phyloP scores from a whole-genome alignment of 2,329 filamentous ascomycete species.

The Epichloe aotearoae region DNA sequence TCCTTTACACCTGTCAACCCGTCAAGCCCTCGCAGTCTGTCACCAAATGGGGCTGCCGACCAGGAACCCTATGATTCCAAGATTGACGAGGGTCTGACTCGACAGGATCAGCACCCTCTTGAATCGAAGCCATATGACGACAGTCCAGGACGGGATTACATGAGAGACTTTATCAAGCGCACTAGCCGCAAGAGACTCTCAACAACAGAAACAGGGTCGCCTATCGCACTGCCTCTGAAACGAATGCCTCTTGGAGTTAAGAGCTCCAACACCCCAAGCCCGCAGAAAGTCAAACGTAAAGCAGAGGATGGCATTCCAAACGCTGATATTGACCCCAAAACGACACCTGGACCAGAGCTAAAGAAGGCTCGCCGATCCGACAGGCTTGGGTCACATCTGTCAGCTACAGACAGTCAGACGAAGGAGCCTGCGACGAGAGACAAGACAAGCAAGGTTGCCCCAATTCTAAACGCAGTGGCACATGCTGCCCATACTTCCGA shows the following conservation, averaged over 20 bases:
- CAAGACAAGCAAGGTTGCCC: neutral
- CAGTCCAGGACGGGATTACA: slow-evolving; percentile 21
- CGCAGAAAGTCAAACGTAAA: slow-evolving; percentile 21
- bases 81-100: neutral
- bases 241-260: slow-evolving; percentile 20
- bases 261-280: slow-evolving; percentile 23
- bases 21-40: neutral
- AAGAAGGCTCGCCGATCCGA: slow-evolving; percentile 14
- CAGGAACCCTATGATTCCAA: neutral
- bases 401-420: neutral
- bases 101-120: neutral
- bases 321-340: slow-evolving; percentile 11
- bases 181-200: slow-evolving; percentile 16
- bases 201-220: slow-evolving; percentile 19
- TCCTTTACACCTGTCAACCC: neutral
- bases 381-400: slow-evolving; percentile 5
- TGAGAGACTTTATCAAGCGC: slow-evolving; percentile 23
- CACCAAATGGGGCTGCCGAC: neutral
- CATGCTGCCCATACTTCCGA: neutral
- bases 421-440: neutral
- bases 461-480: neutral
- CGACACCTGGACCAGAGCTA: slow-evolving; percentile 9
- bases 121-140: slow-evolving; percentile 12
- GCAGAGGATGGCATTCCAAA: slow-evolving; percentile 11
- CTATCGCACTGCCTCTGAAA: slow-evolving; percentile 13